These are phyloP conservation scores for Cutaneotrichosporon sp. DNA, from an alignment of 1,284 basidiomycete genomes.

Conservation along the genomic window DNA sequence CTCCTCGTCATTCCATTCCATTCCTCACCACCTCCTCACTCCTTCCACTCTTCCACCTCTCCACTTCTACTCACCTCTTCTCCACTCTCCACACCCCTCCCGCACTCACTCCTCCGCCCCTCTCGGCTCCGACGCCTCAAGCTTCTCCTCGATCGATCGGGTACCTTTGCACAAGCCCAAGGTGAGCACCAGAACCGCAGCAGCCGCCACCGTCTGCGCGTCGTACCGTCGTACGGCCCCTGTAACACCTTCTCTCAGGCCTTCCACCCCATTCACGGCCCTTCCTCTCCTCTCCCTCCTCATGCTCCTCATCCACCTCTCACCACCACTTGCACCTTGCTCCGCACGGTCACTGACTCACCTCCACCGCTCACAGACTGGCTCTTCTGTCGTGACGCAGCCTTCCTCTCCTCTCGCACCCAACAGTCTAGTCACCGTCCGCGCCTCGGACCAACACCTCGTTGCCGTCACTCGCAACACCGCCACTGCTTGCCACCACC, in stretches of 20 bases:
- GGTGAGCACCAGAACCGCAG: too few relatives aligned
- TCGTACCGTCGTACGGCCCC: not conserved
- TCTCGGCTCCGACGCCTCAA: not conserved
- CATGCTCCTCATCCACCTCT: conserved; percentile 4
- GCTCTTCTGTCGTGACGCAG: not conserved
- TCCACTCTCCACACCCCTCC: not conserved
- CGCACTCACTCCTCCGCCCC: not conserved
- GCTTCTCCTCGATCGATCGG: not conserved
- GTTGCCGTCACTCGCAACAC: not conserved
- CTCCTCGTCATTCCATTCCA: too few relatives aligned
- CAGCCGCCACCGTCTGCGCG: too few relatives aligned
- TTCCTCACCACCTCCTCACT: too few relatives aligned
- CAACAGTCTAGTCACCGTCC: not conserved
- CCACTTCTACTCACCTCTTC: not conserved
- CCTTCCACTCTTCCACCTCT: not conserved
- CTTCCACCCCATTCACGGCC: not conserved
- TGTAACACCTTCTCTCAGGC: not conserved
- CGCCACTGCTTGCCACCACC: not conserved
- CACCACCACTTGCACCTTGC: not conserved
- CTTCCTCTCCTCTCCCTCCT: conserved; percentile 1
- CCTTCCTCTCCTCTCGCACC: not conserved
- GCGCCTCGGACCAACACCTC: not conserved
- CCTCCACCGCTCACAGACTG: not conserved
- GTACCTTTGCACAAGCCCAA: not conserved
- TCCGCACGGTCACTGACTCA: conserved; percentile 2